Conservation (phyloP, 345 rosid genomes). For the Murraya koenigii region DNA sequence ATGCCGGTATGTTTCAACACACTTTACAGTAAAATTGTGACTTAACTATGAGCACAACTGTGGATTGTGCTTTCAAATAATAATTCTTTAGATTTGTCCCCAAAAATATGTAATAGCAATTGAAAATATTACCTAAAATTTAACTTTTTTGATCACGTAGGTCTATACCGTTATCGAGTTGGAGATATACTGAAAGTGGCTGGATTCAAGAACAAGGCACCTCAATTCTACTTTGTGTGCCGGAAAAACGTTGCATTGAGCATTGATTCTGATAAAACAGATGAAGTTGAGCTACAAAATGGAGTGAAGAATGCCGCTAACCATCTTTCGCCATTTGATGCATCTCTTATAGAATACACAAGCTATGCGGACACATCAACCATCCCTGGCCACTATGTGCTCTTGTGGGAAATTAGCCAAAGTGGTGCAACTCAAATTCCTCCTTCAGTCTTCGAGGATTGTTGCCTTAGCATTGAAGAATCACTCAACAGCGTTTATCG, state of each 20-base stretch:
- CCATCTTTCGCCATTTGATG: slow-evolving; percentile 41
- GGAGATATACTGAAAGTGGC: slow-evolving; percentile 54
- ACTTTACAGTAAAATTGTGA: background rate
- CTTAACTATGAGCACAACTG: background rate
- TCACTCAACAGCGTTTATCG: slow-evolving; percentile 56
- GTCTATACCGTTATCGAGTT: slow-evolving; percentile 55
- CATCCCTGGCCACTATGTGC: slow-evolving; percentile 48
- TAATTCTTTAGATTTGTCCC: background rate
- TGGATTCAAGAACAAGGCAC: slow-evolving; percentile 58
- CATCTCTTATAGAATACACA: slow-evolving; percentile 41
- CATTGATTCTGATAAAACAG: slow-evolving; percentile 55
- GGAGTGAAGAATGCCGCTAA: slow-evolving; percentile 44
- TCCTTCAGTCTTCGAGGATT: slow-evolving; percentile 45
- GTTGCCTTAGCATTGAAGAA: slow-evolving; percentile 51
- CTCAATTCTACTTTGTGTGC: slow-evolving; percentile 52
- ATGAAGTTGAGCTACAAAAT: slow-evolving; percentile 51
- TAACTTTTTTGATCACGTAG: slow-evolving; percentile 14
- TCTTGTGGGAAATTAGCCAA: slow-evolving; percentile 43
- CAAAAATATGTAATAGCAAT: background rate
- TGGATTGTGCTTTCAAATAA: background rate
- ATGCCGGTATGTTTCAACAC: slow-evolving; percentile 36
- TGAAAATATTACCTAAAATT: background rate
- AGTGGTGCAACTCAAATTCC: slow-evolving; percentile 37
- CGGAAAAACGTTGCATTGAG: slow-evolving; percentile 50
- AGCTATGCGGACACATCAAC: slow-evolving; percentile 44